phyloP scores from a whole-genome alignment of 495 filamentous ascomycete species.

The Penicillium bovifimosum region DNA sequence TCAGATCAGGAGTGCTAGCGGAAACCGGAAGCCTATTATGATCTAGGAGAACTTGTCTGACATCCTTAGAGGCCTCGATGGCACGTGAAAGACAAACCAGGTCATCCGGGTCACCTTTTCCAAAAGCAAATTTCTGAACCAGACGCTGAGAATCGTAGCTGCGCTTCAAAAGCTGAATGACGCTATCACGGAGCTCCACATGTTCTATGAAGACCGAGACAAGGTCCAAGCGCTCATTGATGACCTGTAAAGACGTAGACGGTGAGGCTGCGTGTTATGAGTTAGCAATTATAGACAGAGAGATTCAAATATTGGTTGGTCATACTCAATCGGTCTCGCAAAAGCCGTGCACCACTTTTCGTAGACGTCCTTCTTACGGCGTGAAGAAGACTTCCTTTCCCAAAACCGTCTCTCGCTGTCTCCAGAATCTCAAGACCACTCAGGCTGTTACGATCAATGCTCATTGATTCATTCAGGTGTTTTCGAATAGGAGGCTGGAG shows the following conservation, averaged over 20 bases:
- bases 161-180: constrained; percentile 61
- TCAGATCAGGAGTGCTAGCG: constrained; percentile 14
- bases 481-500: constrained; percentile 76
- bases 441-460: constrained; percentile 86
- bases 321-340: constrained; percentile 77
- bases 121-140: constrained; percentile 87
- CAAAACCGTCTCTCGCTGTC: constrained; percentile 68
- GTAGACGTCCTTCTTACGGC: constrained; percentile 84
- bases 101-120: constrained; percentile 91
- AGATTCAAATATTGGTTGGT: background rate
- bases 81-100: constrained; percentile 76
- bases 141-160: constrained; percentile 85
- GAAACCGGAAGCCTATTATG: constrained; percentile 6
- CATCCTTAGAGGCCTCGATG: constrained; percentile 68
- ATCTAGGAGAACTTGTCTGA: constrained; percentile 46
- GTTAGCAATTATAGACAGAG: constrained; percentile 6
- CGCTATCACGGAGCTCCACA: constrained; percentile 57
- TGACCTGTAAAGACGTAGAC: constrained; percentile 73
- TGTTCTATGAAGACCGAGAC: constrained; percentile 66
- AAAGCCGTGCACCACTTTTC: constrained; percentile 77
- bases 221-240: constrained; percentile 76
- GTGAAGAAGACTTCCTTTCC: constrained; percentile 81
- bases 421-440: constrained; percentile 81
- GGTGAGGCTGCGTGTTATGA: constrained; percentile 53
- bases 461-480: constrained; percentile 70